phyloP scores from a whole-genome alignment of 257 asterid species.

The Capsicum baccatum region DNA sequence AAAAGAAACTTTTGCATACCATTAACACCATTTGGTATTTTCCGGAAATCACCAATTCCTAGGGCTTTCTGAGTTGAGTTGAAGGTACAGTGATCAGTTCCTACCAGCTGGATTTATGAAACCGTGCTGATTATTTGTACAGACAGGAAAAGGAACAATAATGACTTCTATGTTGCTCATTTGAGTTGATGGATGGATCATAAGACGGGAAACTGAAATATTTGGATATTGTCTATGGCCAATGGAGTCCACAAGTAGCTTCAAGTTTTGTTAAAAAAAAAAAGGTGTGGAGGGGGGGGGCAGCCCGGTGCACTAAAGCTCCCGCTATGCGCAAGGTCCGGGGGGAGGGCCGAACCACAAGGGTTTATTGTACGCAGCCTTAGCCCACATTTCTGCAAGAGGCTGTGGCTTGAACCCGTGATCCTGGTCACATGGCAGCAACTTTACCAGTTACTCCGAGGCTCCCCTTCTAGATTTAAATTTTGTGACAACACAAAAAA shows the following conservation, averaged over 20 bases:
- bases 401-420: too few relatives aligned
- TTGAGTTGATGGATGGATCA: constrained; percentile 8
- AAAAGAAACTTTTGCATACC: constrained; percentile 46
- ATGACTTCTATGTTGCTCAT: neutral
- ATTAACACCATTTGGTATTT: constrained; percentile 98
- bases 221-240: neutral
- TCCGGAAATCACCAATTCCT: constrained; percentile 87
- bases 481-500: neutral
- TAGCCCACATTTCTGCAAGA: too few relatives aligned
- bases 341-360: too few relatives aligned
- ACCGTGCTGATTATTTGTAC: constrained; percentile 26
- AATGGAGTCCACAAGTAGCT: constrained; percentile 10
- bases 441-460: too few relatives aligned
- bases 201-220: neutral
- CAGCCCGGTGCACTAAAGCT: too few relatives aligned
- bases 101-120: constrained; percentile 76
- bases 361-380: too few relatives aligned
- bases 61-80: constrained; percentile 84
- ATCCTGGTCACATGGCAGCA: too few relatives aligned
- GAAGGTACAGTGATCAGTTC: constrained; percentile 97
- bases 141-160: neutral
- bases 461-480: neutral
- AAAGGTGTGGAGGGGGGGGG: too few relatives aligned
- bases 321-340: too few relatives aligned
- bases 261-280: neutral